A percentile compares a stretch with the other conserved stretches of the same genome.
Evolutionary conservation across 202 grass and related monocot species (phyloP).

Genomic region (Brachypodium distachyon): DNA sequence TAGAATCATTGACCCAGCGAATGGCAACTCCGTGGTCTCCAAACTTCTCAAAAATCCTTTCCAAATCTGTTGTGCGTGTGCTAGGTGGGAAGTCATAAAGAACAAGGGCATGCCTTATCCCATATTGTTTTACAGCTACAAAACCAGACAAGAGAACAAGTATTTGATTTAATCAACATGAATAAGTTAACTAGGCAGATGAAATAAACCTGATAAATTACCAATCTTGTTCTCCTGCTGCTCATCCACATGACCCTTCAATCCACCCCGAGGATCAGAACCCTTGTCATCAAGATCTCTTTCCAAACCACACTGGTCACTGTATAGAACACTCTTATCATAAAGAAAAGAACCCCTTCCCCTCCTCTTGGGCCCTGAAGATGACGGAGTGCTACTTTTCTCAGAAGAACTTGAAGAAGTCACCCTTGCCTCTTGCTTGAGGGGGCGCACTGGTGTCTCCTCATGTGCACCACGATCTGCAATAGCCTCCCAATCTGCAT

Average conservation of each 20-base stretch:
- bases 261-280: slow-evolving; percentile 14
- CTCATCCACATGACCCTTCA: slow-evolving; percentile 2
- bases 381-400: slow-evolving; percentile 24
- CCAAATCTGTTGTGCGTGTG: slow-evolving; percentile 57
- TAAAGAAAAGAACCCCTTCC: slow-evolving; percentile 95
- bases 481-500: slow-evolving; percentile 82
- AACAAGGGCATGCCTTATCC: slow-evolving; percentile 69
- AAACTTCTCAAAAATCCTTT: slow-evolving; percentile 67
- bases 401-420: slow-evolving; percentile 22
- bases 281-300: slow-evolving; percentile 28
- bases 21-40: slow-evolving; percentile 56
- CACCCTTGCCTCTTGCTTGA: slow-evolving; percentile 26
- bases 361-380: slow-evolving; percentile 53
- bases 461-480: slow-evolving; percentile 43
- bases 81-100: slow-evolving; percentile 59
- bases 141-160: slow-evolving; percentile 15
- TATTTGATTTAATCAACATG: background rate
- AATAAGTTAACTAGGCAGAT: background rate
- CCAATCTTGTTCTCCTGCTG: slow-evolving; percentile 8
- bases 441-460: slow-evolving; percentile 17
- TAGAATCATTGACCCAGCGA: slow-evolving; percentile 79
- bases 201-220: slow-evolving; percentile 9
- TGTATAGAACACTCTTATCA: slow-evolving; percentile 70
- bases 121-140: slow-evolving; percentile 38
- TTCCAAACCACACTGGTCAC: slow-evolving; percentile 50